Base-by-base conservation (phyloP, 2,329 filamentous ascomycete genomes). In the Stagonosporopsis rhizophila region DNA sequence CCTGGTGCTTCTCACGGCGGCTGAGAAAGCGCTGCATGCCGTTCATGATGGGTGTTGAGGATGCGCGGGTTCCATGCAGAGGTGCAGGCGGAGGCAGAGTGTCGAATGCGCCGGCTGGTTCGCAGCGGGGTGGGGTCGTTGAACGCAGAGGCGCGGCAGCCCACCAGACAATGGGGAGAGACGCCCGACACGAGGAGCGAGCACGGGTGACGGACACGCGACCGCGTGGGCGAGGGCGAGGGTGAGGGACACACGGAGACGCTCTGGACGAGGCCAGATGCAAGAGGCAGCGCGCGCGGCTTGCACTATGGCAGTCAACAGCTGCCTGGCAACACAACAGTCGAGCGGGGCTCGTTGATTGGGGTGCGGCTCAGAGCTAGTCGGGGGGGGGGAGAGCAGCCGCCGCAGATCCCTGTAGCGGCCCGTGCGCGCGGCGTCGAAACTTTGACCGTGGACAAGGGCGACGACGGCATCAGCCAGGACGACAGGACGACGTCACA, bases 1-100 rank as follows among this genome's bases (percentile, higher is more conserved):
- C 42, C 46, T 67, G 67, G 56, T 74, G 65, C 74, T 80, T 91
- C 68, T 91, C 89, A 64, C 88, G 85, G 65, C 88, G 81, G 75
- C 85, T 90, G 58, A 90, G 85, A 73, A 92, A 87, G 68, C 88
- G 87, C 71, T 85, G 87, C 60, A 83, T 78, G 70, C 77, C 79
- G 68, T 78, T 80, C 79, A 81, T 81, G 60, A 62, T 77, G 62
- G 56, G 49, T 56, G 57, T 37, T 34, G 55, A 28, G n/a, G 44
- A 45, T 46, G 44, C 44, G 19, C 25, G 56, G 44, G 30, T 50
- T 56, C 60, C 66, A 69, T 69, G 5, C 60, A 71, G 64, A 42
- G 59, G 57, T 17, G 39, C 25, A 38, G 32, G n/a, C 14, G 39
- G 39, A 39, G 50, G 45, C n/a, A 39, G 30, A 39, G 50, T 22